These are phyloP conservation scores for Penicillium atrosanguineum DNA, from an alignment of 495 filamentous ascomycete species.

Conservation along the genomic window DNA sequence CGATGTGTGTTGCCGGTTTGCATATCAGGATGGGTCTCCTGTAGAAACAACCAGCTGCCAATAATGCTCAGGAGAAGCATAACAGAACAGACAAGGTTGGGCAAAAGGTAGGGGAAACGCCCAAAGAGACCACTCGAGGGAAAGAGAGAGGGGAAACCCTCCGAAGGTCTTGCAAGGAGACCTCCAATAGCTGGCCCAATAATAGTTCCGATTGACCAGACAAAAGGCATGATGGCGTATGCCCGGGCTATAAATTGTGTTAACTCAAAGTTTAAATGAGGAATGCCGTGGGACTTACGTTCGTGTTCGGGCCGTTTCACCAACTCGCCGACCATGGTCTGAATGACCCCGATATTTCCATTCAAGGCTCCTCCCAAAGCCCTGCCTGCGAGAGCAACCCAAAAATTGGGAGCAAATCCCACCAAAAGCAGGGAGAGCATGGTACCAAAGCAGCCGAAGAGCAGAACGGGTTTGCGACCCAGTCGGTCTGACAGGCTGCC, in stretches of 20 bases:
- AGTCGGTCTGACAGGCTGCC: constrained; percentile 76
- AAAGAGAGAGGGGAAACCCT: constrained; percentile 64
- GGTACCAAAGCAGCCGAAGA: constrained; percentile 77
- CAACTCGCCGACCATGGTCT: constrained; percentile 88
- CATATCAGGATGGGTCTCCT: constrained; percentile 81
- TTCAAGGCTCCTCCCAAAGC: constrained; percentile 79
- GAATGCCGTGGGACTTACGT: constrained; percentile 50
- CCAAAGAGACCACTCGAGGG: constrained; percentile 63
- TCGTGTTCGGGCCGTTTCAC: constrained; percentile 78
- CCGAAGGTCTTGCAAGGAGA: constrained; percentile 69
- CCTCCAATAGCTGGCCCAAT: constrained; percentile 77
- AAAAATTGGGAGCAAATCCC: constrained; percentile 77
- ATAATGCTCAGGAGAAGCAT: constrained; percentile 72
- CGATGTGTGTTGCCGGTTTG: constrained; percentile 55
- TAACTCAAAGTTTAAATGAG: constrained; percentile 6
- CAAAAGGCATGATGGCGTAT: constrained; percentile 83
- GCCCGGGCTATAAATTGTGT: constrained; percentile 55
- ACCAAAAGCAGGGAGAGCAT: constrained; percentile 77
- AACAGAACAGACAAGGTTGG: constrained; percentile 72
- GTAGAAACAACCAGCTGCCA: constrained; percentile 67
- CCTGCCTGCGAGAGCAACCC: constrained; percentile 71
- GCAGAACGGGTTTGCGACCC: constrained; percentile 79
- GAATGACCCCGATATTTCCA: constrained; percentile 85
- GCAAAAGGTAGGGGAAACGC: constrained; percentile 78
- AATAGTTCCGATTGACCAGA: constrained; percentile 84